Conservation (phyloP, 2,329 filamentous ascomycete species). For the Paramyrothecium roridum region DNA sequence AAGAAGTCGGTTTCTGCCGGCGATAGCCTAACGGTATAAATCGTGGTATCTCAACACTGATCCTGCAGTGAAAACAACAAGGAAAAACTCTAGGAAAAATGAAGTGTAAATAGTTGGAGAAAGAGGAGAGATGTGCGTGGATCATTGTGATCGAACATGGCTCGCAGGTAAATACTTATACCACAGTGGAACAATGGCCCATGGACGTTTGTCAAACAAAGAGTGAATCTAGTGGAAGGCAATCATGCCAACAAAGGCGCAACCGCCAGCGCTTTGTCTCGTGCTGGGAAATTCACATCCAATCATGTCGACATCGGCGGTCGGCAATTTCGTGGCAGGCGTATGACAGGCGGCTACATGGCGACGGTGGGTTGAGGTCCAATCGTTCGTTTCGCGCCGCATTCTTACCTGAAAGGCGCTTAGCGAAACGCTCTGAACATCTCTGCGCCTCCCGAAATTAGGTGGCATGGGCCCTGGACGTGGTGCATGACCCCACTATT, state of each 20-base stretch:
- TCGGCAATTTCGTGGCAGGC: constrained; percentile 7
- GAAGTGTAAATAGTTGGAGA: neutral
- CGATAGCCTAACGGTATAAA: neutral
- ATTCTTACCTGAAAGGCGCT: constrained; percentile 10
- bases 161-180: neutral
- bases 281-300: constrained; percentile 5
- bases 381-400: constrained; percentile 16
- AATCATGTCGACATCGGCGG: constrained; percentile 9
- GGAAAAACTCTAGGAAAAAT: neutral
- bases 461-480: no score
- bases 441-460: neutral
- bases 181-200: neutral
- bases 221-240: neutral
- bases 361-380: constrained; percentile 5
- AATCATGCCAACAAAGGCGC: neutral
- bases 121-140: neutral
- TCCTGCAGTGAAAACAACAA: neutral
- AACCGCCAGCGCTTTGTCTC: constrained; percentile 4
- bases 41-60: neutral
- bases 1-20: neutral
- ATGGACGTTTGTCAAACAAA: constrained; percentile 1
- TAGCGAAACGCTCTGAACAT: constrained; percentile 14
- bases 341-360: constrained; percentile 6
- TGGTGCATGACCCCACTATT: no score
- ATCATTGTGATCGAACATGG: neutral